Evolutionary conservation across 345 rosid genomes (phyloP).

Genomic region (Eucalyptus pumila): DNA sequence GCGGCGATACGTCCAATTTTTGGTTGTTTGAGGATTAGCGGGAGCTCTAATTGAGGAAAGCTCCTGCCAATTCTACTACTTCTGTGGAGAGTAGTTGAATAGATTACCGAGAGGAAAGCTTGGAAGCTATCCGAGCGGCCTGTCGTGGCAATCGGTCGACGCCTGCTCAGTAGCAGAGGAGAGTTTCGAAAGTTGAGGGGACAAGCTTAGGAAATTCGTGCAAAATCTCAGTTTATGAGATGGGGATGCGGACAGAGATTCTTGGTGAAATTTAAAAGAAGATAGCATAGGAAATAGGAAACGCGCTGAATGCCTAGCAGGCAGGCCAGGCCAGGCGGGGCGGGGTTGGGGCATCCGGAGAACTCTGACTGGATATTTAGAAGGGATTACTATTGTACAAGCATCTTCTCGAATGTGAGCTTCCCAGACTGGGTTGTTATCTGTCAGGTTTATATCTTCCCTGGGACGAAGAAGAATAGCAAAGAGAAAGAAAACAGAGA

Average conservation of each 20-base stretch:
- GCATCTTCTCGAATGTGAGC: neutral
- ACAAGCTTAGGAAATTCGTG: neutral
- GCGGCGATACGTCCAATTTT: neutral
- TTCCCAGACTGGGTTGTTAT: neutral
- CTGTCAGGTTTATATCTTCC: neutral
- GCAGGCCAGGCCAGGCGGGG: fast-evolving
- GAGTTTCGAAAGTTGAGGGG: neutral
- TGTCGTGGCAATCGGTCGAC: neutral
- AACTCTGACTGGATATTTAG: neutral
- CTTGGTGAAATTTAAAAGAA: neutral
- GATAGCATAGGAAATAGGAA: neutral
- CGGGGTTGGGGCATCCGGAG: neutral
- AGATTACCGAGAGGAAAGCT: neutral
- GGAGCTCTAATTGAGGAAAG: neutral
- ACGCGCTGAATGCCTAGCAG: neutral
- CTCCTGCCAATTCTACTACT: neutral
- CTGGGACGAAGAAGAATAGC: neutral
- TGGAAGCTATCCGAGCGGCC: neutral
- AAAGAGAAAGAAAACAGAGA: neutral
- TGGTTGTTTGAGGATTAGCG: neutral
- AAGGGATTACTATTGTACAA: neutral
- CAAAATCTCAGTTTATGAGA: neutral
- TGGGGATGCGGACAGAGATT: neutral
- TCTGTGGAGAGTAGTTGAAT: neutral
- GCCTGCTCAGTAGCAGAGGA: neutral